Percentiles rank a stretch among this genome's conserved stretches.
Evolutionary conservation across 805 yeast species (phyloP).

Genomic region (Wickerhamiella lipophila): DNA sequence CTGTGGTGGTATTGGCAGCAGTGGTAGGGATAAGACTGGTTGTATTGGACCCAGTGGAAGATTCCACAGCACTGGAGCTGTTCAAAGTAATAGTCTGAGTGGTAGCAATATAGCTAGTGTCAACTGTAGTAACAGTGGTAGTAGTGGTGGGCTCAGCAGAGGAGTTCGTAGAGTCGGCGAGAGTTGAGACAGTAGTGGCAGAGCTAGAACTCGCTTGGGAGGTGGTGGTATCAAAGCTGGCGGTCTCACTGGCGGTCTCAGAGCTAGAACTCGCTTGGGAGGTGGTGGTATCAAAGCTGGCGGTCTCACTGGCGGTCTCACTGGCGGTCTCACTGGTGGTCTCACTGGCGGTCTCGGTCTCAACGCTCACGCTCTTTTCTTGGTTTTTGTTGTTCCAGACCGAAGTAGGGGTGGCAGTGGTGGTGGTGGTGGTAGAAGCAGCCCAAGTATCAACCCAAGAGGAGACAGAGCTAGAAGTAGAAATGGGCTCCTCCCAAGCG

Average conservation of each 20-base stretch:
- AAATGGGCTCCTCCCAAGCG: neutral
- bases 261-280: too few species aligned
- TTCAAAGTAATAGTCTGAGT: neutral
- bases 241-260: too few species aligned
- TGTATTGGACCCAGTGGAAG: neutral
- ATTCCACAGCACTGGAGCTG: neutral
- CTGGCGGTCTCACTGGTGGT: too few species aligned
- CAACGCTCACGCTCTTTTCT: neutral
- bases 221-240: neutral
- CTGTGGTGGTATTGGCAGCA: constrained; percentile 6
- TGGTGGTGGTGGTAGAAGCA: neutral
- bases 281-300: neutral
- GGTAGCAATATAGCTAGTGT: neutral
- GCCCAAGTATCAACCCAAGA: neutral
- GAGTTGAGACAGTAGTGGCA: neutral
- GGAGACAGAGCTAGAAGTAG: neutral
- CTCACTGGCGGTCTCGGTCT: too few species aligned
- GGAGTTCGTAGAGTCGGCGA: neutral
- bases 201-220: too few species aligned
- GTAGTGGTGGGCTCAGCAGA: neutral
- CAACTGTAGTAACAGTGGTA: neutral
- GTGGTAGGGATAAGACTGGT: neutral
- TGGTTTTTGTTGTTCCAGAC: neutral
- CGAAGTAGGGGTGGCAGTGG: constrained; percentile 1
- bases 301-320: neutral